phyloP scores from a whole-genome alignment of 2,329 filamentous ascomycete genomes.

The Nothophoma quercina region DNA sequence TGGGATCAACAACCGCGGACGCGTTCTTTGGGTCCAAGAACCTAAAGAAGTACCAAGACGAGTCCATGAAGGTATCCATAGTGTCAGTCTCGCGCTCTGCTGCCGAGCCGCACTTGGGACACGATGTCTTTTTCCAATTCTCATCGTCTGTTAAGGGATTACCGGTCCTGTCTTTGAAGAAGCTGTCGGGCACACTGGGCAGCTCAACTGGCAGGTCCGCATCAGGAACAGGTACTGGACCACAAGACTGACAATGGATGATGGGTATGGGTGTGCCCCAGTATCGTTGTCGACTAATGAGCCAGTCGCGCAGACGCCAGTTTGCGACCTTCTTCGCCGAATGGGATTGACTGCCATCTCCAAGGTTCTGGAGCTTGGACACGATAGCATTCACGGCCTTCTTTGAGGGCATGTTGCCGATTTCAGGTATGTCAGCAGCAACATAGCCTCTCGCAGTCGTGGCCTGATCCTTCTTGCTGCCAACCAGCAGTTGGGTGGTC shows the following conservation, averaged over 20 bases:
- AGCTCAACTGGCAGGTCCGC: slow-evolving; percentile 78
- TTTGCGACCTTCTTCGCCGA: slow-evolving; percentile 71
- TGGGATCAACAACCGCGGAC: slow-evolving; percentile 67
- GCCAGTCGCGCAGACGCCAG: slow-evolving; percentile 87
- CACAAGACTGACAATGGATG: slow-evolving; percentile 79
- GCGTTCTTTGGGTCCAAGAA: slow-evolving; percentile 76
- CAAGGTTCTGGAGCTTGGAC: slow-evolving; percentile 54
- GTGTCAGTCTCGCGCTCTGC: slow-evolving; percentile 89
- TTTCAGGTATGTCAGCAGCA: slow-evolving; percentile 70
- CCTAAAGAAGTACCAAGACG: slow-evolving; percentile 90
- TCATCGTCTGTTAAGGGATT: slow-evolving; percentile 77
- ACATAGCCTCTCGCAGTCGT: slow-evolving; percentile 73
- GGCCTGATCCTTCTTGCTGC: slow-evolving; percentile 58
- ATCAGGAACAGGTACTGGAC: slow-evolving; percentile 78
- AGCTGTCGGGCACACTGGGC: slow-evolving; percentile 73
- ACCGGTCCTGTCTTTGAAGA: slow-evolving; percentile 72
- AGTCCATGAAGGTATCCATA: slow-evolving; percentile 97
- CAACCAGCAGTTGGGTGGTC: slow-evolving; percentile 27
- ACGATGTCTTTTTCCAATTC: slow-evolving; percentile 77
- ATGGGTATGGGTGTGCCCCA: slow-evolving; percentile 94
- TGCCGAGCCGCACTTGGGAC: slow-evolving; percentile 73
- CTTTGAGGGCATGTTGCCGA: slow-evolving; percentile 68
- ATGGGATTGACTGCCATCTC: too few species aligned
- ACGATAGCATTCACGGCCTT: slow-evolving; percentile 70
- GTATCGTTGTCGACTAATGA: slow-evolving; percentile 90